Percentiles rank a stretch among this genome's conserved stretches.
Evolutionary conservation across 257 asterid species (phyloP).

Genomic region (Lycium barbarum): DNA sequence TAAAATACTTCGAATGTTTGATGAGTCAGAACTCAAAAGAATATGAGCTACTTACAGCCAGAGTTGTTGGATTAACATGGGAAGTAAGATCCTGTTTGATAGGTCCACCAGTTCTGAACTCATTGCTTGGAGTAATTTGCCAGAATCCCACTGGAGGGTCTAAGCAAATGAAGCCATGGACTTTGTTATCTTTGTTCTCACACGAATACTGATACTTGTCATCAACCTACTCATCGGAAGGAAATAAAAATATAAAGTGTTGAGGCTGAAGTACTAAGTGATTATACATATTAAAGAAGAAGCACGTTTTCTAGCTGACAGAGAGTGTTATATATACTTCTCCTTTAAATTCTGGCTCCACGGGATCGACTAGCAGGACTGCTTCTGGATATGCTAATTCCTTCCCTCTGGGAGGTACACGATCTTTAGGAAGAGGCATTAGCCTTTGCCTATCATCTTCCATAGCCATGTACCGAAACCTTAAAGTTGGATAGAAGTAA

Average conservation of each 20-base stretch:
- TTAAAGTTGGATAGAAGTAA: conserved; percentile 34
- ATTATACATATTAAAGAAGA: neutral
- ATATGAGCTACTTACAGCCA: conserved; percentile 56
- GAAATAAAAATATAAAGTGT: neutral
- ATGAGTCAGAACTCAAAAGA: neutral
- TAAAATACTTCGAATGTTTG: neutral
- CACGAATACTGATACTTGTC: conserved; percentile 85
- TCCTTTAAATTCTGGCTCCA: conserved; percentile 83
- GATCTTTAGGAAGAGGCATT: conserved; percentile 85
- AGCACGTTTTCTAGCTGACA: neutral
- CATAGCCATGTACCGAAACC: conserved; percentile 84
- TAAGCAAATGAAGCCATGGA: conserved; percentile 79
- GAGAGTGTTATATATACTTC: conserved; percentile 48
- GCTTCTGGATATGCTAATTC: conserved; percentile 89
- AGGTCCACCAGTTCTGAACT: conserved; percentile 90
- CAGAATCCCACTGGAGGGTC: conserved; percentile 81
- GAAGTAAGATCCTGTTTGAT: conserved; percentile 89
- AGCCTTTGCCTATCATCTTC: conserved; percentile 74
- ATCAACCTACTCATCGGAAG: conserved; percentile 60
- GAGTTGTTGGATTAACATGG: conserved; percentile 87
- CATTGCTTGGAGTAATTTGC: conserved; percentile 88
- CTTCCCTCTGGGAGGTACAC: conserved; percentile 79
- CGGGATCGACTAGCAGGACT: conserved; percentile 80
- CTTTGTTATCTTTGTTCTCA: conserved; percentile 79
- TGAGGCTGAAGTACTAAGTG: neutral